Conservation (phyloP, 352 stramenopile genomes). For the Phytophthora constricta region DNA sequence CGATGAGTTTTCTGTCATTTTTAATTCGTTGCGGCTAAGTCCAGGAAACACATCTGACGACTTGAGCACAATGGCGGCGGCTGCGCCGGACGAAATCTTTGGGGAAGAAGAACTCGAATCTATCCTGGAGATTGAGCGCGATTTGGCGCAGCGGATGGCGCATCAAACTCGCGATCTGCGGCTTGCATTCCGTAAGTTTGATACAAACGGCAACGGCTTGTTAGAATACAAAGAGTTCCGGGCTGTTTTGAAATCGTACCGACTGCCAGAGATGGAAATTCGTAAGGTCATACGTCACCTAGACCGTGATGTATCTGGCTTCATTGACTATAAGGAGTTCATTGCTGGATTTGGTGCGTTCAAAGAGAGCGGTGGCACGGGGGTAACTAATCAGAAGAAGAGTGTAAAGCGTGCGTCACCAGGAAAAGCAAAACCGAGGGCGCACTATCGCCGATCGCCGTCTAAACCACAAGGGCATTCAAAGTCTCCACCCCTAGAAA, state of each 20-base stretch:
- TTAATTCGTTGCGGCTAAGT: conserved; percentile 52
- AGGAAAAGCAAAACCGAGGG: conserved; percentile 17
- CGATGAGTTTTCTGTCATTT: conserved; percentile 62
- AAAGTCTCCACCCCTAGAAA: conserved; percentile 38
- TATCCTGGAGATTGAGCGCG: conserved; percentile 70
- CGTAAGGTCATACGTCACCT: conserved; percentile 77
- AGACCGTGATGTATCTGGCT: conserved; percentile 67
- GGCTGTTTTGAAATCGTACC: conserved; percentile 63
- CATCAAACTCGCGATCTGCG: conserved; percentile 63
- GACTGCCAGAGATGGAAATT: conserved; percentile 69
- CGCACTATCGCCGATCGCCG: conserved; percentile 19
- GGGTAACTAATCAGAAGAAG: conserved; percentile 26
- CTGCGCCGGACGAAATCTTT: conserved; percentile 40
- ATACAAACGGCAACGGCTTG: conserved; percentile 67
- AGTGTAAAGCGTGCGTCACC: conserved; percentile 12
- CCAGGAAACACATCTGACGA: conserved; percentile 9
- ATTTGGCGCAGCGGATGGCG: conserved; percentile 61
- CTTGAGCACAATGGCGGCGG: conserved; percentile 27
- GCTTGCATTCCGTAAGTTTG: conserved; percentile 69
- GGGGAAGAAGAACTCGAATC: conserved; percentile 57
- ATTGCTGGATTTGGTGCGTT: conserved; percentile 49
- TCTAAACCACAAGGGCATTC: conserved; percentile 15
- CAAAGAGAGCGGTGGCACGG: conserved; percentile 31
- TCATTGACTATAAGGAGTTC: conserved; percentile 81
- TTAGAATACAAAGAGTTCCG: conserved; percentile 81